Conservation (phyloP, 1,284 basidiomycete species). For the Takashimella koratensis region DNA sequence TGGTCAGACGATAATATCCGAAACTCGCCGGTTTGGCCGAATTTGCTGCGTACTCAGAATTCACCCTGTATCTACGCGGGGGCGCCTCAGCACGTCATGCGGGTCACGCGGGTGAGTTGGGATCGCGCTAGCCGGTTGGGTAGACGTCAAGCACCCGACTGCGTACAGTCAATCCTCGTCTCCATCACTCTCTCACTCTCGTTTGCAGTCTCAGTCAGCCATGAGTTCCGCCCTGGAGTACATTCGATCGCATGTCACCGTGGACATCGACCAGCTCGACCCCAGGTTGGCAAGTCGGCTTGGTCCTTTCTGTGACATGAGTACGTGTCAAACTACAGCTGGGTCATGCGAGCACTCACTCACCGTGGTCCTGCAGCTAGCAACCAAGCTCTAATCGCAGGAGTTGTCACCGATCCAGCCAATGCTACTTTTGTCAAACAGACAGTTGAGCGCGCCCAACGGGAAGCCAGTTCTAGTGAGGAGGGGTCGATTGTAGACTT, state of each 20-base stretch:
- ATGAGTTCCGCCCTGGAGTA: conserved; percentile 1
- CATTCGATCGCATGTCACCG: conserved; percentile 4
- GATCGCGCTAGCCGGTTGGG: no score
- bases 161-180: no score
- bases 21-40: no score
- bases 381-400: conserved; percentile 10
- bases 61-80: no score
- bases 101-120: no score
- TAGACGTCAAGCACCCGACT: no score
- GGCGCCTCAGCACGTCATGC: no score
- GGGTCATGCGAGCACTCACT: no score
- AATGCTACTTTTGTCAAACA: conserved; percentile 2
- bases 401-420: conserved; percentile 4
- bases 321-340: conserved; percentile 2
- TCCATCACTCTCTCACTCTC: no score
- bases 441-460: conserved; percentile 2
- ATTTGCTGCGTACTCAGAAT: no score
- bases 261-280: conserved; percentile 14
- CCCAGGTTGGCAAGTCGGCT: conserved; percentile 9
- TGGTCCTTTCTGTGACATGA: conserved; percentile 20
- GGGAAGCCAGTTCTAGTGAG: neutral
- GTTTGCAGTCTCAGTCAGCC: no score
- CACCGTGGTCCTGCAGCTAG: neutral
- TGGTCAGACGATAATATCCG: no score
- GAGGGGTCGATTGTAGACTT: conserved; percentile 2